Evolutionary conservation across 2,329 filamentous ascomycete genomes (phyloP).

Genomic region (Microdochium trichocladiopsis): DNA sequence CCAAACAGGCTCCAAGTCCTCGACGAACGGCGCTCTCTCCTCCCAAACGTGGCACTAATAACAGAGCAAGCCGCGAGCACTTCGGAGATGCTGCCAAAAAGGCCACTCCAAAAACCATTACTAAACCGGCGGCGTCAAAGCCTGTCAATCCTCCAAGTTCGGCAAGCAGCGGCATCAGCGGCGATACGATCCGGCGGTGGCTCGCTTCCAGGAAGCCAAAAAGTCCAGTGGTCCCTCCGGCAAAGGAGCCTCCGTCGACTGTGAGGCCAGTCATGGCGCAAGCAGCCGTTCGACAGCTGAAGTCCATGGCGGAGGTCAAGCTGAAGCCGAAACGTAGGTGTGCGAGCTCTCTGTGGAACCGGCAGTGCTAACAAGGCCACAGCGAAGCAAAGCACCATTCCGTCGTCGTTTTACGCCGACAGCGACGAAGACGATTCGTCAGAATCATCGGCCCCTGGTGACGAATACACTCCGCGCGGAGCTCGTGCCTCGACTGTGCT

Average conservation of each 20-base stretch:
- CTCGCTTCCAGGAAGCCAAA: background rate
- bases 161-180: background rate
- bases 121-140: background rate
- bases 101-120: background rate
- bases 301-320: slow-evolving; percentile 3
- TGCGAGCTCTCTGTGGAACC: background rate
- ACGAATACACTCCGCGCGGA: background rate
- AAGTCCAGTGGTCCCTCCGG: background rate
- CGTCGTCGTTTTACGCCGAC: background rate
- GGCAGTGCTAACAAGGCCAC: background rate
- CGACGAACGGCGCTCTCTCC: background rate
- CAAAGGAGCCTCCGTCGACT: background rate
- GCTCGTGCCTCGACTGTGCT: background rate
- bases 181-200: background rate
- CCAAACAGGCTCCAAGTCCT: background rate
- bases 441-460: background rate
- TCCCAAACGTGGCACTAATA: background rate
- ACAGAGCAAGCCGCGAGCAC: background rate
- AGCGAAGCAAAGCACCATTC: background rate
- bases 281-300: slow-evolving; percentile 1
- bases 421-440: background rate
- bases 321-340: slow-evolving; percentile 6
- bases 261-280: background rate
- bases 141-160: background rate
- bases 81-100: background rate